Evolutionary conservation across 306 rosid species (phyloP), one percentile per base, ranked within the genome.

Genomic region (Casuarina glauca): DNA sequence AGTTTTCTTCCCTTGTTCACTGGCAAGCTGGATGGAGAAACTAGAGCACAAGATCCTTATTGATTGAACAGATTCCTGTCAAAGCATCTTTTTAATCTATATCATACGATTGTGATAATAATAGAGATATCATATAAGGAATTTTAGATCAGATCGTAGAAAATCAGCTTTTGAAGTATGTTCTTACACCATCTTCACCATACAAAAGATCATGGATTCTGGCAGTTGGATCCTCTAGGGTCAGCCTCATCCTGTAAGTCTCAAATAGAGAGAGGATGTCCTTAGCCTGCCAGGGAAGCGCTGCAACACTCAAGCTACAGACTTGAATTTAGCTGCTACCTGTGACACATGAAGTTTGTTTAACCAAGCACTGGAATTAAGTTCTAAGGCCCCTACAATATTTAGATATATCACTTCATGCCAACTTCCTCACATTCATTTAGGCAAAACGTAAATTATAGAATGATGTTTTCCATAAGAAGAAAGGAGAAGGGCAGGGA

Each of bases 151-250:
- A 32, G 6, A 58, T 26, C 9, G 17, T 20, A 41, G 20, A n/a
- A 9, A 39, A 5, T 1, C 42, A 19, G 70, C 13, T 9, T 72
- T 64, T 19, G 9, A 44, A 49, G 13, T 62, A 35, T 26, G 32
- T 26, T 75, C 87, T 76, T 42, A 92, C 97, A 87, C 91, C 93
- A 82, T 92, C 97, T 51, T 91, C 83, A 1, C 45, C 89, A n/a
- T 45, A 62, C 13, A 91, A 83, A 13, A 44, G 62, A 39, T 90
- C 97, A 80, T 89, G 89, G 74, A 95, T 84, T 86, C 97, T 89
- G 20, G 95, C 87, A 0, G 98, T 91, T 58, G 97, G 81, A 71
- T 95, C 97, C 83, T 92, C 97, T 41, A 95, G 67, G 32, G 89
- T 88, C 70, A 95, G 78, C 78, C 82, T 86, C 70, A 92, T 67